Evolutionary conservation across 202 grass and related monocot genomes (phyloP), one percentile per base, ranked within the genome.

Genomic region (Thinopyrum obtusiflorum): DNA sequence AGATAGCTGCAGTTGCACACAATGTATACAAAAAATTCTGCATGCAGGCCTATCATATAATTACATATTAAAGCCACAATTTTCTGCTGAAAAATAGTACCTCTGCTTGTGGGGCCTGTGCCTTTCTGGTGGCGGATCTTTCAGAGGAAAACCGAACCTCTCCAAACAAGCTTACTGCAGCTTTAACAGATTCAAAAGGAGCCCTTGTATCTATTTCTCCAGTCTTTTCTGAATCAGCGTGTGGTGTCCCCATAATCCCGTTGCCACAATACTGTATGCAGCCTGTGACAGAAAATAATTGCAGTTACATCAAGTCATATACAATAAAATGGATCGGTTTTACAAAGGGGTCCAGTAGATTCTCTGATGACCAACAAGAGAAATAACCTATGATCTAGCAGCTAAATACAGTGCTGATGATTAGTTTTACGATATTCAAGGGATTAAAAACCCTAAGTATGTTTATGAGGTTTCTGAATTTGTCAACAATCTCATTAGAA

Each of bases 181-280:
- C 90, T 86, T 92, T 92, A 70, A 92, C 90, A 28, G 90, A 92
- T 84, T 82, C 61, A 35, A 92, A 92, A 70, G 90, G 90, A 80
- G 87, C 90, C 27, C 90, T 78, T 26, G 90, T 92, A 68, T 92
- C 90, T 53, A 89, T 92, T 78, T 92, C 87, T 80, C 90, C 90
- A 13, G 63, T 53, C 76, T 86, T 86, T 20, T 85, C 83, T 20
- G 87, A 87, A 66, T 92, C 90, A 33, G 77, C 51, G 40, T 81
- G 61, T 24, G 68, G 60, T 79, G 86, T 82, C 23, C 84, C 87
- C 90, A 89, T 92, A 64, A 84, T 85, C 33, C 29, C 61, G 26
- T 79, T 60, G 29, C 49, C 57, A 35, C 74, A 77, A 17, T 25
- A 24, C 1, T 33, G 18, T 81, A 68, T 17, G 46, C 65, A 69